A percentile compares a stretch with the other conserved stretches of the same genome.
phyloP scores from a whole-genome alignment of 2,329 filamentous ascomycete species.

The Aspergillus calidoustus region DNA sequence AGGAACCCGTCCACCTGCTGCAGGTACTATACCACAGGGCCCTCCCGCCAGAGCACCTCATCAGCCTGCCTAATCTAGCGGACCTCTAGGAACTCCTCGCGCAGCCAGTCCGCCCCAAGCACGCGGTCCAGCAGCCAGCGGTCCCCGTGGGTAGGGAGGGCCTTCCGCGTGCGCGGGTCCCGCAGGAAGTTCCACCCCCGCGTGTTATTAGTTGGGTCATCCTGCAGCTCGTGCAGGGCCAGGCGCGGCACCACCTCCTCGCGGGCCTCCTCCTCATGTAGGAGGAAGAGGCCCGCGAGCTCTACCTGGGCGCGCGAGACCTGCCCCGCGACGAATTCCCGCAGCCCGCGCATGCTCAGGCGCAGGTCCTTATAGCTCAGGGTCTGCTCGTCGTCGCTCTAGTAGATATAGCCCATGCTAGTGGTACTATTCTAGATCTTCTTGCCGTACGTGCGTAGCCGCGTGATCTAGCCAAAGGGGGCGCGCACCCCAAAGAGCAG shows the following conservation, averaged over 20 bases:
- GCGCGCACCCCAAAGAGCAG: background rate
- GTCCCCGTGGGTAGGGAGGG: no score
- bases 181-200: no score
- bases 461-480: slow-evolving; percentile 5
- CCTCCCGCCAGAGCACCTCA: no score
- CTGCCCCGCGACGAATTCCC: background rate
- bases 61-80: no score
- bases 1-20: no score
- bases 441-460: slow-evolving; percentile 3
- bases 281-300: slow-evolving; percentile 4
- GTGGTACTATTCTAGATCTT: slow-evolving; percentile 13
- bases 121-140: no score
- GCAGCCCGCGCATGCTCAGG: background rate
- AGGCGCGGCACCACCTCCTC: background rate
- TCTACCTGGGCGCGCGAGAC: background rate
- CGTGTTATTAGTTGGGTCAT: background rate
- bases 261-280: background rate
- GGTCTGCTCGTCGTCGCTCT: slow-evolving; percentile 14
- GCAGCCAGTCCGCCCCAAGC: no score
- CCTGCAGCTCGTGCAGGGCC: background rate
- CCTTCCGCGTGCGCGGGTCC: no score
- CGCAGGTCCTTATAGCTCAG: slow-evolving; percentile 5
- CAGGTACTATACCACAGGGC: no score
- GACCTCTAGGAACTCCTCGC: no score
- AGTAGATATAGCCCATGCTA: slow-evolving; percentile 12